Evolutionary conservation across 495 filamentous ascomycete genomes (phyloP), one percentile per base, ranked within the genome.

Genomic region (Penicillium dipodomyicola): DNA sequence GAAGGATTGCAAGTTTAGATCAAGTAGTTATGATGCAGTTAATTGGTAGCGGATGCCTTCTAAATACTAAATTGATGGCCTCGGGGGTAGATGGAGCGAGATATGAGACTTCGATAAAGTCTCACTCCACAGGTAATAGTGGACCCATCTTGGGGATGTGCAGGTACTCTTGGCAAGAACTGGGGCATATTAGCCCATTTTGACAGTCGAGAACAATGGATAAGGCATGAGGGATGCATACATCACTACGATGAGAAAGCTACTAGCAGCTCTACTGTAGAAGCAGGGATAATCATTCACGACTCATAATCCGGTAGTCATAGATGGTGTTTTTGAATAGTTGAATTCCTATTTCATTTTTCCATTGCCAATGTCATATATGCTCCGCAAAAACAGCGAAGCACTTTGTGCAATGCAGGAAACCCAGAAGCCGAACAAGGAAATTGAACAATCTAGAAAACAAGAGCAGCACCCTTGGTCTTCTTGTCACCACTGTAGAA

Each of bases 401-500:
- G 67, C 62, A 58, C 65, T 51, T 58, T 65, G 65, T 71, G 72
- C 72, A 75, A 75, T 72, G 71, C 69, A 72, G 68, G 67, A 74
- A 77, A 74, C 72, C 74, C 73, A 74, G 65, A 62, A 74, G 70
- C 74, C 74, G 69, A 74, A 77, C 72, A 77, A 77, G 72, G 68
- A 77, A 76, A 75, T 68, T 62, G 64, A 69, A 72, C 68, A 69
- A 72, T 67, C 82, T 94, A 99, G 83, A 97, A 99, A 67, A 99
- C 95, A 70, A 99, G 84, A 67, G 95, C 95, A 70, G 94, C 94
- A 87, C 95, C 95, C 89, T 99, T 99, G 73, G 95, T 99, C 91
- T 99, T 99, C 91, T 99, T 99, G 87, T 99, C 95, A 82, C 95
- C 95, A 86, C 94, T 96, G 65, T 77, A 72, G 53, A 42, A 49